Base-by-base conservation (phyloP, 371 early-diverging fungal species). In the Mortierella sp. region DNA sequence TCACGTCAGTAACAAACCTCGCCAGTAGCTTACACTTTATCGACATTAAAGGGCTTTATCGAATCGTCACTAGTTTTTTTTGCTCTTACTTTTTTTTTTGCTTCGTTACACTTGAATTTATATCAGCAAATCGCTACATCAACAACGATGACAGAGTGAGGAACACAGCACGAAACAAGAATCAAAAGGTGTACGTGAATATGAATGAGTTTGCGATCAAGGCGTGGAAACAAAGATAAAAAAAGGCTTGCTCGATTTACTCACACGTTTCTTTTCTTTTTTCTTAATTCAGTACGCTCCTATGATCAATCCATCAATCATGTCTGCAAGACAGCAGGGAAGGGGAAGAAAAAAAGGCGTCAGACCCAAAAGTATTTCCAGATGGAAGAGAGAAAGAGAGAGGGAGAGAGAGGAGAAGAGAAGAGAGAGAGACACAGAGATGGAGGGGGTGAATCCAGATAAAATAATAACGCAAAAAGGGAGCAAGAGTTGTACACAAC, bases 271-370 rank as follows among this genome's bases (percentile, higher is more conserved):
- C n/a, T 59, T 40, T 40, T 23, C 37, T 40, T 7, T 1, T 62
- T 13, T n/a, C 9, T 40, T 45, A 19, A 47, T 47, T 17, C 31
- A 61, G 45, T 61, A n/a, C 49, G 49, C 51, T 49, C 62, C 62
- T 62, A 19, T 19, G 22, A 28, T 19, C 34, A 31, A 28, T 31
- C 49, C 19, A 4, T 49, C 47, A 49, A 62, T 49, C 62, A 62
- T 49, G 62, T 62, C 62, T 49, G 42, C 22, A 56, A 55, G 34
- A 23, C 32, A 22, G 49, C 22, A 61, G 51, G 43, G 22, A 32
- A 23, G 19, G 60, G 40, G 43, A 42, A 43, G 28, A 34, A 15
- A 28, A 22, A 26, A 40, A 22, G 56, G 51, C 37, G 31, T 6
- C 23, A 56, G 34, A 35, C 22, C 35, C 35, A 35, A 35, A 35